phyloP scores from a whole-genome alignment of 352 stramenopile genomes.

The Sclerospora graminicola region DNA sequence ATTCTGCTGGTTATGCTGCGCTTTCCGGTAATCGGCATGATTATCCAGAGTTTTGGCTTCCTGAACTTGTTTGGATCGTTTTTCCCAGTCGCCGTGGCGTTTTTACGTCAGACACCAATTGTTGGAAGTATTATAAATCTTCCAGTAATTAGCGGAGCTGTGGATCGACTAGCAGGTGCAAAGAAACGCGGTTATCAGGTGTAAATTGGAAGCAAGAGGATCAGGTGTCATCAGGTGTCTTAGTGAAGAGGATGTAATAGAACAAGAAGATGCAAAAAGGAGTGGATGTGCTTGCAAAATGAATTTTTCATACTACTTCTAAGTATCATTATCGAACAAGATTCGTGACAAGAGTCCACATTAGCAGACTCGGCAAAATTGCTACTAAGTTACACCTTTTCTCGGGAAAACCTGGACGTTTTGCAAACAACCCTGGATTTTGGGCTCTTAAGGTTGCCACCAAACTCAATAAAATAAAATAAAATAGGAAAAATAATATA shows the following conservation, averaged over 20 bases:
- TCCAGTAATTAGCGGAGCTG: constrained; percentile 69
- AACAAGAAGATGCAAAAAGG: no score
- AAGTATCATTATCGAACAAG: no score
- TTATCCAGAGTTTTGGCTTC: constrained; percentile 90
- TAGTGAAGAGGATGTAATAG: constrained; percentile 15
- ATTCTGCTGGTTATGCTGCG: constrained; percentile 89
- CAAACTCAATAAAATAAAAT: no score
- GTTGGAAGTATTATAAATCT: constrained; percentile 84
- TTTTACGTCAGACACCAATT: constrained; percentile 88
- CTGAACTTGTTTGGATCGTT: constrained; percentile 95
- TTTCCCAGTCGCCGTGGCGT: constrained; percentile 90
- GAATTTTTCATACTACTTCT: no score
- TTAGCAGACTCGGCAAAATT: no score
- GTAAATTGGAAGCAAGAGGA: constrained; percentile 15
- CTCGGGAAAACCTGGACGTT: no score
- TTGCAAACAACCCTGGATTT: no score
- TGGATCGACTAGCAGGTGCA: constrained; percentile 75
- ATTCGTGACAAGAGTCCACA: no score
- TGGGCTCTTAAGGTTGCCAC: no score
- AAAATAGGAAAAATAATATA: no score
- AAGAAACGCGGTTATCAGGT: constrained; percentile 83
- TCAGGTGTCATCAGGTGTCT: constrained; percentile 1
- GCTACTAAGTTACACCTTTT: no score
- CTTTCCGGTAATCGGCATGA: constrained; percentile 90
- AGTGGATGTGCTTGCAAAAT: no score